Evolutionary conservation across 257 asterid genomes (phyloP).

Genomic region (Knoxia roxburghii): DNA sequence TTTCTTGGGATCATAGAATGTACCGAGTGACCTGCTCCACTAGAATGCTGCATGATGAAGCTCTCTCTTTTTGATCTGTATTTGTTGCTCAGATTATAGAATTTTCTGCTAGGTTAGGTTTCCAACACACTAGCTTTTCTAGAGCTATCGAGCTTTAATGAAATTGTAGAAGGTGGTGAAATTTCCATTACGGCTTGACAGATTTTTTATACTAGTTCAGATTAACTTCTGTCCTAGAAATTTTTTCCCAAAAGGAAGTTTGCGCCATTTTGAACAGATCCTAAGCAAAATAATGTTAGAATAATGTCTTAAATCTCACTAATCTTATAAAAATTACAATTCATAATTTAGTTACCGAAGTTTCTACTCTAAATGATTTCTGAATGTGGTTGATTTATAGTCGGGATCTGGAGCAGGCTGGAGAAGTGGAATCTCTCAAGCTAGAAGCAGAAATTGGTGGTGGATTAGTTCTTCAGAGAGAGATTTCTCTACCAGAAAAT

Average conservation of each 20-base stretch:
- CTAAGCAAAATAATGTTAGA: not conserved
- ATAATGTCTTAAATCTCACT: not conserved
- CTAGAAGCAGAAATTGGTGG: slow-evolving; percentile 94
- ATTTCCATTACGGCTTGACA: not conserved
- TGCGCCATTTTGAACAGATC: not conserved
- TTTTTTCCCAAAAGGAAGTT: not conserved
- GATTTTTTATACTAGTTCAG: not conserved
- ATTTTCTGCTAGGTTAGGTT: not conserved
- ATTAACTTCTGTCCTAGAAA: not conserved
- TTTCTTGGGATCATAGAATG: too few species aligned
- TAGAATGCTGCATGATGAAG: not conserved
- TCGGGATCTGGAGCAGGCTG: slow-evolving; percentile 73
- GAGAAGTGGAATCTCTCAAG: slow-evolving; percentile 66
- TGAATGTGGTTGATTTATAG: slow-evolving; percentile 28
- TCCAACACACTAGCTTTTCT: not conserved
- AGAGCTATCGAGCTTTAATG: not conserved
- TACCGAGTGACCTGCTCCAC: too few species aligned
- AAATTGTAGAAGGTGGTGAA: not conserved
- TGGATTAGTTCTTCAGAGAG: slow-evolving; percentile 60
- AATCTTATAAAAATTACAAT: not conserved
- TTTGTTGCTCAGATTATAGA: not conserved
- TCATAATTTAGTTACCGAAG: not conserved
- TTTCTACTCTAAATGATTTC: not conserved
- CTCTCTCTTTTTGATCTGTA: not conserved
- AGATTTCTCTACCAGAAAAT: slow-evolving; percentile 56